Base-by-base conservation (phyloP, 495 filamentous ascomycete species). In the Aspergillus steynii region DNA sequence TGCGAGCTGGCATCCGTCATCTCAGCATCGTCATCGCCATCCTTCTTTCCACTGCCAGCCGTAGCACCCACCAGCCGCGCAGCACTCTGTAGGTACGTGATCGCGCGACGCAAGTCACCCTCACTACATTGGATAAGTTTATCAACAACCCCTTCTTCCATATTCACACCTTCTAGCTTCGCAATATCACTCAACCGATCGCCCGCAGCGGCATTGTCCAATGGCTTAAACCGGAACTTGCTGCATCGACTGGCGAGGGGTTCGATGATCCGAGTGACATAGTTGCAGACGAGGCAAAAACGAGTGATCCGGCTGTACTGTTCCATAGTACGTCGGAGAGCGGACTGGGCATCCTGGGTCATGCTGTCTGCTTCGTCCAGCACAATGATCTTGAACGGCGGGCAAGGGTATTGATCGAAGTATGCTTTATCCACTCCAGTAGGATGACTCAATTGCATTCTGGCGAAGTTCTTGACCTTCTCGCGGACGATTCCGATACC, bases 201-300 rank as follows among this genome's bases (percentile, higher is more conserved):
- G 53, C 85, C 87, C 37, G 94, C 89, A 68, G 91, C 93, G 10
- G 81, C 85, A 67, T 90, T 86, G 71, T 98, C 96, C 61, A 98
- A 77, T 55, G 87, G 88, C 87, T 99, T 99, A 82, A 99, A 99
- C 25, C 95, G 83, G 75, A 99, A 99, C 77, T 99, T 99, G 74
- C 87, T 91, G 75, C 95, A 99, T 56, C 79, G 84, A 71, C 87
- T 91, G 2, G 95, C 95, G 27, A 99, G 79, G 28, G 95, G 95
- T 72, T 98, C 95, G 68, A 99, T 99, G 69, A 99, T 98, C 58
- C 95, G 80, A 0, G 95, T 98, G 34, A 99, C 94, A 67, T 98
- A 99, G 77, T 99, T 99, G 77, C 95, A 99, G 47, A 98, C 93
- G 12, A 99, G 80, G 73, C 96, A 98, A 75, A 99, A 99, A 27